phyloP scores from a whole-genome alignment of 371 early-diverging fungal species.

The Capillidium heterosporum region DNA sequence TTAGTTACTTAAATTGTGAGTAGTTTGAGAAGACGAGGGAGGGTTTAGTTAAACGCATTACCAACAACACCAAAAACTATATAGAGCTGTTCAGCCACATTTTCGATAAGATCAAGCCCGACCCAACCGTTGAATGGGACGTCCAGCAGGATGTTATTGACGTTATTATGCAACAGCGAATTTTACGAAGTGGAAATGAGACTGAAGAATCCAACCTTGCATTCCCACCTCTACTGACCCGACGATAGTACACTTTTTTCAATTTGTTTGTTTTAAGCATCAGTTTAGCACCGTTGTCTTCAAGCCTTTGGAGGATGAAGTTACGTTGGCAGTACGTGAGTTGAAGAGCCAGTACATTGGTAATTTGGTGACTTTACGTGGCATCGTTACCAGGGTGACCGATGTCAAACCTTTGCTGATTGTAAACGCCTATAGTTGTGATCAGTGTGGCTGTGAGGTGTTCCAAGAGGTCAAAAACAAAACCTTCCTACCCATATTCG shows the following conservation, averaged over 20 bases:
- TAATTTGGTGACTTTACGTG: conserved; percentile 73
- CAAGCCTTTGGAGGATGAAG: conserved; percentile 43
- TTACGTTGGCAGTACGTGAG: conserved; percentile 68
- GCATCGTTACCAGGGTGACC: conserved; percentile 92
- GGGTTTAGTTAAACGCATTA: conserved; percentile 26
- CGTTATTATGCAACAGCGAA: conserved; percentile 73
- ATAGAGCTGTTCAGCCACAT: conserved; percentile 53
- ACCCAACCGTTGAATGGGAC: conserved; percentile 31
- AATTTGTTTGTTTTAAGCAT: not conserved
- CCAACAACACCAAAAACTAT: conserved; percentile 70
- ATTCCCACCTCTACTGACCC: conserved; percentile 67
- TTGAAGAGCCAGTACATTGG: conserved; percentile 75
- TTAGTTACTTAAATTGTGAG: not conserved
- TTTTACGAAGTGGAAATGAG: conserved; percentile 37
- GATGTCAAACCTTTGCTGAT: conserved; percentile 89
- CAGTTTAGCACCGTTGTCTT: conserved; percentile 53
- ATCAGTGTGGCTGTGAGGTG: conserved; percentile 91
- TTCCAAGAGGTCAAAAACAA: conserved; percentile 86
- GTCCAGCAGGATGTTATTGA: conserved; percentile 71
- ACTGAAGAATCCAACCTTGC: conserved; percentile 18
- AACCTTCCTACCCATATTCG: conserved; percentile 71
- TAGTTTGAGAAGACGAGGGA: conserved; percentile 5
- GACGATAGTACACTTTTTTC: conserved; percentile 51
- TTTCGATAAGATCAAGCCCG: conserved; percentile 57
- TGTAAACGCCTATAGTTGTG: conserved; percentile 92